Evolutionary conservation across 2,329 filamentous ascomycete species (phyloP).

Genomic region (Arthroderma uncinatum): DNA sequence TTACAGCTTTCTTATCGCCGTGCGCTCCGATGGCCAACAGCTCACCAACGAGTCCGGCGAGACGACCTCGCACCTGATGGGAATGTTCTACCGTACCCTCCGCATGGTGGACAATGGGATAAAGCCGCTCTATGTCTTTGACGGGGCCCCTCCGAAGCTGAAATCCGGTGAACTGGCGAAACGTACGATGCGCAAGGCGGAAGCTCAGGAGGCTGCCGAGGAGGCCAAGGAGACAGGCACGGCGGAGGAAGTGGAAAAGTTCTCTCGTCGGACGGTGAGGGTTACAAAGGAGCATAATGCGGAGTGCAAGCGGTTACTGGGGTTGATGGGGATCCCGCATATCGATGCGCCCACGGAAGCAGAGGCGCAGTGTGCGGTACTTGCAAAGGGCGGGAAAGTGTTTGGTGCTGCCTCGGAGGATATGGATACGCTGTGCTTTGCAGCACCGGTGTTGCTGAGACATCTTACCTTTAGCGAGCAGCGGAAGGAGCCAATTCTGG

Average conservation of each 20-base stretch:
- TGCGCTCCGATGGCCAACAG: slow-evolving; percentile 91
- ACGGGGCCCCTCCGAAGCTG: slow-evolving; percentile 90
- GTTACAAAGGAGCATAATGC: slow-evolving; percentile 96
- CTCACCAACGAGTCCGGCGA: slow-evolving; percentile 91
- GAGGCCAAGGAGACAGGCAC: slow-evolving; percentile 97
- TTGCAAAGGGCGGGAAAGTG: slow-evolving; percentile 85
- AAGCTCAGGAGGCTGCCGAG: slow-evolving; percentile 79
- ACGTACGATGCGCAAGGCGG: slow-evolving; percentile 87
- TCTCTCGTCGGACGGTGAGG: slow-evolving; percentile 80
- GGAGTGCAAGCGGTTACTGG: slow-evolving; percentile 81
- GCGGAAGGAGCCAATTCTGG: slow-evolving; percentile 92
- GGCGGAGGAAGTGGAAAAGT: slow-evolving; percentile 95
- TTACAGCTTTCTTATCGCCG: slow-evolving; percentile 96
- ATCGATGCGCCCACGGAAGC: slow-evolving; percentile 94
- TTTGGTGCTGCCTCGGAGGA: slow-evolving; percentile 95
- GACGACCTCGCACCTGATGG: slow-evolving; percentile 97
- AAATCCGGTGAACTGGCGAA: slow-evolving; percentile 96
- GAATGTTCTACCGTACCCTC: slow-evolving; percentile 97
- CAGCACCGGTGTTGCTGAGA: slow-evolving; percentile 77
- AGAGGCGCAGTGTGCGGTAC: slow-evolving; percentile 86
- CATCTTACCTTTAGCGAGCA: slow-evolving; percentile 97
- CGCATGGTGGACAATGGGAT: slow-evolving; percentile 98
- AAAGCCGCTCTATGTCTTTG: slow-evolving; percentile 96
- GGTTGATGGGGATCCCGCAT: slow-evolving; percentile 91
- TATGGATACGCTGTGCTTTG: slow-evolving; percentile 97